Conservation (phyloP, 495 filamentous ascomycete species). For the Paragyromitra xinjiangensis region DNA sequence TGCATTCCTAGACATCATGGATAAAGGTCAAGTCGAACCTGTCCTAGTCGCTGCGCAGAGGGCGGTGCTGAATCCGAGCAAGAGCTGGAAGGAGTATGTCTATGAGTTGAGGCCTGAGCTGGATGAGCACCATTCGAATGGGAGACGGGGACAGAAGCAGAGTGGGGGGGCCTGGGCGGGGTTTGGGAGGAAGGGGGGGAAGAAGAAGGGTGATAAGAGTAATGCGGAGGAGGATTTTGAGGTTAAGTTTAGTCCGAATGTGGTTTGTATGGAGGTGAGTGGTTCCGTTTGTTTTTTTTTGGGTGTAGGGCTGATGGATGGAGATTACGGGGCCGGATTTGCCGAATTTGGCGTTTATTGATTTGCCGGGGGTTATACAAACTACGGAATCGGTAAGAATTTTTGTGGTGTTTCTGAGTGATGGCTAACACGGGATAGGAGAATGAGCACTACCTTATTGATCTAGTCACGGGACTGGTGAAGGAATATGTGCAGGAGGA, state of each 20-base stretch:
- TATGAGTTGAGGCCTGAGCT: constrained; percentile 25
- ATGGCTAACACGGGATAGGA: constrained; percentile 32
- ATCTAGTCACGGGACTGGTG: constrained; percentile 52
- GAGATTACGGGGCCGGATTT: constrained; percentile 58
- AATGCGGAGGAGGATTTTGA: constrained; percentile 53
- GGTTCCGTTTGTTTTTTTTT: not conserved
- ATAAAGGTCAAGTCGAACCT: constrained; percentile 54
- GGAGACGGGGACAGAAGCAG: not conserved
- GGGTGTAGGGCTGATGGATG: not conserved
- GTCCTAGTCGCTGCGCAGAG: constrained; percentile 54
- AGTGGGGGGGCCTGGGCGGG: constrained; percentile 1
- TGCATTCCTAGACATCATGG: constrained; percentile 46
- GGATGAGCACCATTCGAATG: not conserved
- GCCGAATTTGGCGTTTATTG: constrained; percentile 59
- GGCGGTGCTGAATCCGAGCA: constrained; percentile 55
- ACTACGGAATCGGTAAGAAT: constrained; percentile 55
- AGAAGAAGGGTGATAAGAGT: not conserved
- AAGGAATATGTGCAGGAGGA: constrained; percentile 55
- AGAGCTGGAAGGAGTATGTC: constrained; percentile 49
- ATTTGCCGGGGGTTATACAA: constrained; percentile 58
- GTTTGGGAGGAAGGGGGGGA: not conserved
- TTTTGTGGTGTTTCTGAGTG: not conserved
- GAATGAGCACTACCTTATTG: constrained; percentile 56
- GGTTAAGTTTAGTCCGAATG: constrained; percentile 59
- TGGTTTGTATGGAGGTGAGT: constrained; percentile 58